A percentile compares a stretch with the other conserved stretches of the same genome.
phyloP scores from a whole-genome alignment of 805 yeast species.

The Pachysolen tannophilus region DNA sequence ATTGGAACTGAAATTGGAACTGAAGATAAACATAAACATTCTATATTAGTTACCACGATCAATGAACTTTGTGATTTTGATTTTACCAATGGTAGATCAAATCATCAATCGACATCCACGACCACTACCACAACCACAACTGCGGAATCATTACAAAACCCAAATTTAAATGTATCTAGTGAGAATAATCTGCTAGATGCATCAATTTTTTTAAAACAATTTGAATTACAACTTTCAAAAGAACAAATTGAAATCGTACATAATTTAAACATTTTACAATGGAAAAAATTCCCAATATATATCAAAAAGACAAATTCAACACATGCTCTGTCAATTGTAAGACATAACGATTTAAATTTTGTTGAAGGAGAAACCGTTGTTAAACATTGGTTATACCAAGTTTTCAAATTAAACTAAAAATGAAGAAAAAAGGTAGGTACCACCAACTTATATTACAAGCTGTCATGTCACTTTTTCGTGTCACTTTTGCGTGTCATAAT shows the following conservation, averaged over 20 bases:
- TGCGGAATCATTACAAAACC: constrained; percentile 3
- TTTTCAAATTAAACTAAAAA: constrained; percentile 18
- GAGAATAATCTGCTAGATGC: background rate
- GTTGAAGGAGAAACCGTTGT: constrained; percentile 66
- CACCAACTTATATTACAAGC: too few species aligned
- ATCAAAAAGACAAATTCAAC: constrained; percentile 59
- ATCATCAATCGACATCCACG: constrained; percentile 8
- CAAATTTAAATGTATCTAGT: background rate
- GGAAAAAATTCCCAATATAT: constrained; percentile 68
- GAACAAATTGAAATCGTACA: constrained; percentile 45
- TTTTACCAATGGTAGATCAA: background rate
- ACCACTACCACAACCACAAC: too few species aligned
- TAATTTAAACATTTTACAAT: constrained; percentile 48
- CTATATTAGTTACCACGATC: constrained; percentile 7
- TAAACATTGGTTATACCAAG: constrained; percentile 50
- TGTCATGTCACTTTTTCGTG: too few species aligned
- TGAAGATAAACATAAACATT: constrained; percentile 4
- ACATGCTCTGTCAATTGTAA: constrained; percentile 77
- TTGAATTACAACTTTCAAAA: constrained; percentile 28
- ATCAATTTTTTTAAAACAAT: constrained; percentile 13
- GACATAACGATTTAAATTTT: constrained; percentile 46
- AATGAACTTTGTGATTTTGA: constrained; percentile 11
- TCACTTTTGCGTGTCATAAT: too few species aligned
- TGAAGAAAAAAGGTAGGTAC: too few species aligned
- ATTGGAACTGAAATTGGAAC: too few species aligned